phyloP scores from a whole-genome alignment of 495 filamentous ascomycete genomes.

The Immersiella caudata region DNA sequence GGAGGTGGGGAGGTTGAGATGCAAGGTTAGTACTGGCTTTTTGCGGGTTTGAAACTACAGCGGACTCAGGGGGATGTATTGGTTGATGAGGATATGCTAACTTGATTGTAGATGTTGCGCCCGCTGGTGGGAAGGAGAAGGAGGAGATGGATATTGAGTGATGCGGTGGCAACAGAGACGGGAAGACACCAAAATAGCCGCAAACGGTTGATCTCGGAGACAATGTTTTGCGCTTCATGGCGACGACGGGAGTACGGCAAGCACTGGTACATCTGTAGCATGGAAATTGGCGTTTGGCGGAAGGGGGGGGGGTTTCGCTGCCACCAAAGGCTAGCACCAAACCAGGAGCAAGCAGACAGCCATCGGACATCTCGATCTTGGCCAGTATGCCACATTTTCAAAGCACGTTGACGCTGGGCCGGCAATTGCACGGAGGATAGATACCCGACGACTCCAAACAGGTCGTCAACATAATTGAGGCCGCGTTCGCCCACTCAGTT shows the following conservation, averaged over 20 bases:
- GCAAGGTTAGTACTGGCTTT: conserved; percentile 34
- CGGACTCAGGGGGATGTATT: too few species aligned
- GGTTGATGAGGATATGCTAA: not conserved
- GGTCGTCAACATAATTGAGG: not conserved
- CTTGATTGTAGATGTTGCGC: not conserved
- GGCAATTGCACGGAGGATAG: not conserved
- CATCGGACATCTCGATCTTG: too few species aligned
- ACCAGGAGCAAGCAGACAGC: too few species aligned
- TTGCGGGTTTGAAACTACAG: not conserved
- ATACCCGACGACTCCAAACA: not conserved
- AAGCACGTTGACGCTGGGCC: too few species aligned
- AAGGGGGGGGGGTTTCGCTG: not conserved
- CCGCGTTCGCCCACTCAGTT: too few species aligned
- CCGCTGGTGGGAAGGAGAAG: not conserved
- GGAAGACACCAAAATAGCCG: too few species aligned
- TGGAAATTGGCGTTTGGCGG: not conserved
- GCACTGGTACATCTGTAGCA: too few species aligned
- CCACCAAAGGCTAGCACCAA: not conserved
- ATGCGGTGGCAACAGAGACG: not conserved
- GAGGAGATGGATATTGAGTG: conserved; percentile 30
- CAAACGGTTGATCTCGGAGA: too few species aligned
- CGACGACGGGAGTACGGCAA: too few species aligned
- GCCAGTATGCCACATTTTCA: too few species aligned
- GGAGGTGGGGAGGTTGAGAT: conserved; percentile 41
- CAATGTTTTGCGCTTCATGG: too few species aligned